Conservation (phyloP, 495 filamentous ascomycete species). For the Lasiosphaeria hispida region DNA sequence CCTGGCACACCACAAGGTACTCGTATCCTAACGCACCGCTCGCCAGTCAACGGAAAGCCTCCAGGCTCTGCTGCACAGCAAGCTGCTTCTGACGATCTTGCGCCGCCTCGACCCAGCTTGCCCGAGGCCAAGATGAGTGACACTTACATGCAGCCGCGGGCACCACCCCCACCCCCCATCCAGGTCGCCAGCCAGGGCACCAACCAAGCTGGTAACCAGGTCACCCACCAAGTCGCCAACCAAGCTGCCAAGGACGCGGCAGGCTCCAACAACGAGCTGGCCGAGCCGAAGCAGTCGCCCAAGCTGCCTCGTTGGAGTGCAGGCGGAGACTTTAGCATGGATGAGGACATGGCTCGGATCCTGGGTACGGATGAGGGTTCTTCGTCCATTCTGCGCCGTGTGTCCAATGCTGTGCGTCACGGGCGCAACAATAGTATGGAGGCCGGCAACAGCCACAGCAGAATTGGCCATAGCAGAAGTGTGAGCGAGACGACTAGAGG, state of each 20-base stretch:
- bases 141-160: slow-evolving; percentile 62
- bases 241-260: slow-evolving; percentile 57
- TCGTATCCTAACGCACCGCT: slow-evolving; percentile 5
- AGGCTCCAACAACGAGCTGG: slow-evolving; percentile 42
- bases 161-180: slow-evolving; percentile 58
- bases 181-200: slow-evolving; percentile 45
- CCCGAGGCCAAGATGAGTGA: slow-evolving; percentile 50
- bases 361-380: slow-evolving; percentile 66
- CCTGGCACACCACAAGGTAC: slow-evolving; percentile 1
- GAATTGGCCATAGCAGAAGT: slow-evolving; percentile 49
- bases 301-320: slow-evolving; percentile 70
- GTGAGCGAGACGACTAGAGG: slow-evolving; percentile 58
- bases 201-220: slow-evolving; percentile 53
- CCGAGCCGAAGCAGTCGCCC: slow-evolving; percentile 63
- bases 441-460: slow-evolving; percentile 43
- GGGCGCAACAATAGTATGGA: slow-evolving; percentile 78
- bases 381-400: slow-evolving; percentile 75
- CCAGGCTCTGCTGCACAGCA: slow-evolving; percentile 20
- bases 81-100: slow-evolving; percentile 14
- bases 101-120: slow-evolving; percentile 24
- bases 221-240: slow-evolving; percentile 2
- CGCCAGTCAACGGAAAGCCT: slow-evolving; percentile 41
- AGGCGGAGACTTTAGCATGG: slow-evolving; percentile 79
- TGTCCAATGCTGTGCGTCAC: slow-evolving; percentile 91
- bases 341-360: slow-evolving; percentile 86